These are phyloP conservation scores for Skeletonema grethae DNA, from an alignment of 108 stramenopile genomes.

Conservation along the genomic window DNA sequence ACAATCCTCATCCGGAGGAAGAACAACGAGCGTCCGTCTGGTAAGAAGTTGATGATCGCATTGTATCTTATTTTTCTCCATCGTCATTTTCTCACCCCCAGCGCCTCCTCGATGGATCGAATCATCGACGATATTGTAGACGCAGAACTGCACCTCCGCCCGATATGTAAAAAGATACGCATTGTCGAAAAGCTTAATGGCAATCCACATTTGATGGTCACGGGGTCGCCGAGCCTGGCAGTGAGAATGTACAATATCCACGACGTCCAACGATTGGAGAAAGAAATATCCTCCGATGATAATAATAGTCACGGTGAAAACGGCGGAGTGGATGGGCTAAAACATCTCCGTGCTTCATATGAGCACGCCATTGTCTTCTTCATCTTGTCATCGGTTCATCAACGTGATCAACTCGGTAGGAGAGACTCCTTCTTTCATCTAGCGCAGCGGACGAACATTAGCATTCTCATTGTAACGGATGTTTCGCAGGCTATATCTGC, in stretches of 20 bases:
- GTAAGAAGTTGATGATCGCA: conserved; percentile 10
- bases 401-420: conserved; percentile 50
- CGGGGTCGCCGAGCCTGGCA: conserved; percentile 47
- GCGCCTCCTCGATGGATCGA: neutral
- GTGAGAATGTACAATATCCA: conserved; percentile 46
- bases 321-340: conserved; percentile 32
- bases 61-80: neutral
- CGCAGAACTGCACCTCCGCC: conserved; percentile 45
- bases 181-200: conserved; percentile 57
- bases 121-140: conserved; percentile 25
- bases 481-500: conserved; percentile 34
- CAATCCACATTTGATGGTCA: conserved; percentile 57
- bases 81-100: neutral
- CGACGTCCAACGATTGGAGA: conserved; percentile 34
- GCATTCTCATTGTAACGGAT: conserved; percentile 30
- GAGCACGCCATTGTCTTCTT: conserved; percentile 56
- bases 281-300: neutral
- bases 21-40: conserved; percentile 41
- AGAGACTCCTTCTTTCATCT: conserved; percentile 54
- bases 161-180: conserved; percentile 50
- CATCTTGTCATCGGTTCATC: conserved; percentile 31
- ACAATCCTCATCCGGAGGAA: conserved; percentile 48
- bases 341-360: conserved; percentile 48
- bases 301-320: neutral
- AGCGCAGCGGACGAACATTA: conserved; percentile 41